Base-by-base conservation (phyloP, 257 asterid species). In the Solanum appendiculatum region DNA sequence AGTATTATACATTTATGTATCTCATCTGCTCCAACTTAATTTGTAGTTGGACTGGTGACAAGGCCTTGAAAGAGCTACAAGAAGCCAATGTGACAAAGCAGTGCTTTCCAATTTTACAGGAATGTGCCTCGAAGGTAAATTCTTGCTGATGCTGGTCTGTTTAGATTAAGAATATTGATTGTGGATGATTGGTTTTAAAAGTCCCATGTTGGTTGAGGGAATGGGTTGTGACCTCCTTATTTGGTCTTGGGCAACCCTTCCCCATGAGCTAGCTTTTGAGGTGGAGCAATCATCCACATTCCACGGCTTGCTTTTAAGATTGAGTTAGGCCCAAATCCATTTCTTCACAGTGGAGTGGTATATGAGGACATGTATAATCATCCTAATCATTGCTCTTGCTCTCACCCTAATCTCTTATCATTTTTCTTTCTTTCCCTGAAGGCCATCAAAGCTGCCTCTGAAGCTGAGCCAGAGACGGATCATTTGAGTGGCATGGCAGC, bases 31-130 rank as follows among this genome's bases (percentile, higher is more conserved):
- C 86, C 46, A 78, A 68, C 42, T 42, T 74, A 81, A 51, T 82
- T 87, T 88, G 88, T 56, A 97, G 99, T 91, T 97, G 99, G 99
- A 94, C 95, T 82, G 99, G 99, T 86, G 96, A 95, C 70, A 96
- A 95, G 88, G 99, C 99, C 88, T 89, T 92, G 82, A 90, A 91
- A 87, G 99, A 97, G 94, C 94, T 97, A 23, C 93, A 95, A 70
- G 98, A 95, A 86, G 99, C 98, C 87, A 94, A 93, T 89, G 83
- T 97, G 86, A 89, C 98, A 44, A 86, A 44, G 81, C 96, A 95
- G 89, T 93, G 91, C 92, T 97, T 95, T 89, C 89, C 96, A 34
- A 93, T 93, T 87, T 88, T 97, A 89, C 89, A 90, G 89, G 96
- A 95, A 72, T 97, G 99, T 91, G 99, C 98, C 80, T 90, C 90